Evolutionary conservation across 1,284 basidiomycete genomes (phyloP).

Genomic region (Coniferiporia sulphurascens): DNA sequence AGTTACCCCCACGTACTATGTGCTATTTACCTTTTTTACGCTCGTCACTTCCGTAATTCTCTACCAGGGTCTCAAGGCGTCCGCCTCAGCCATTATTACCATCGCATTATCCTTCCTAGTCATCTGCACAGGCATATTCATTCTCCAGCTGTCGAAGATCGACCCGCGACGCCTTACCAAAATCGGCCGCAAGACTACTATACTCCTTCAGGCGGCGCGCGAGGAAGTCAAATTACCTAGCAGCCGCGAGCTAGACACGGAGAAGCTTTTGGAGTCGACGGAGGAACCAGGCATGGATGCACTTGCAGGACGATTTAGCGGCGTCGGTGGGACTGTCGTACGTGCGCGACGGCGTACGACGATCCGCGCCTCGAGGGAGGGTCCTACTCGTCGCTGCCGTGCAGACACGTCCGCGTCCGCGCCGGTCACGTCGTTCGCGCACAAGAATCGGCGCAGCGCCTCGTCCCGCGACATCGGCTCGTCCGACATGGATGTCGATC

Average conservation of each 20-base stretch:
- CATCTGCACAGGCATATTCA: constrained; percentile 86
- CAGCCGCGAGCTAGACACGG: constrained; percentile 45
- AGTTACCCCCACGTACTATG: constrained; percentile 57
- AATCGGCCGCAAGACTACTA: constrained; percentile 81
- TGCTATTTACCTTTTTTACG: constrained; percentile 76
- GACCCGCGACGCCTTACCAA: constrained; percentile 70
- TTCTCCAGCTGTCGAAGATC: constrained; percentile 95
- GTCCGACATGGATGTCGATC: constrained; percentile 11
- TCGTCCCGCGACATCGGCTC: not conserved
- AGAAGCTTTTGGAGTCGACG: constrained; percentile 33
- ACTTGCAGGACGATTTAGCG: constrained; percentile 43
- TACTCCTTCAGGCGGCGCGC: constrained; percentile 76
- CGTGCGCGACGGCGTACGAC: constrained; percentile 33
- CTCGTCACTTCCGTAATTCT: constrained; percentile 87
- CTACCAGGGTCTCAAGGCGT: constrained; percentile 85
- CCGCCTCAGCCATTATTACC: constrained; percentile 75
- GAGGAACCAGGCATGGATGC: constrained; percentile 39
- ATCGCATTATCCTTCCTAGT: constrained; percentile 88
- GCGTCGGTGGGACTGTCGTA: constrained; percentile 41
- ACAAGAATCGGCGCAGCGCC: not conserved
- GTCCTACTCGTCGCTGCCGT: not conserved
- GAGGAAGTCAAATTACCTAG: constrained; percentile 49
- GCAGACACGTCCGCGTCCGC: constrained; percentile 13
- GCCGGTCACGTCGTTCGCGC: not conserved
- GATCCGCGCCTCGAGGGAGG: not conserved